phyloP scores from a whole-genome alignment of 345 rosid genomes.

The Streptanthus diversifolius region DNA sequence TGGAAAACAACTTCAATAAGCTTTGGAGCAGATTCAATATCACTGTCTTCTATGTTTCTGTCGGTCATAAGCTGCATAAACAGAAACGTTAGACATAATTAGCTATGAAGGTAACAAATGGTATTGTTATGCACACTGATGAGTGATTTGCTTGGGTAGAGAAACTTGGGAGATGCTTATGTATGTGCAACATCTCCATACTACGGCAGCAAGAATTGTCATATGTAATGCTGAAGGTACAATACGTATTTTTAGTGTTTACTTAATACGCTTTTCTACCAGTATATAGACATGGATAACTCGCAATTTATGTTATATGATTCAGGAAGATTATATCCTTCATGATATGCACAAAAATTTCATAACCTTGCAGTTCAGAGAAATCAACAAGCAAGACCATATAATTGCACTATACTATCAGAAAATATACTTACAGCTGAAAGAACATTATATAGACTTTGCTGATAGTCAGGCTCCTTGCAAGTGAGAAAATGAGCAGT shows the following conservation, averaged over 20 bases:
- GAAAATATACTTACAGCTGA: slow-evolving; percentile 69
- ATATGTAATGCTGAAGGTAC: slow-evolving; percentile 7
- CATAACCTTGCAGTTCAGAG: background rate
- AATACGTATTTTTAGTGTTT: background rate
- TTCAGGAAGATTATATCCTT: slow-evolving; percentile 11
- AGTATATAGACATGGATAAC: background rate
- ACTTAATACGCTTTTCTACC: slow-evolving; percentile 8
- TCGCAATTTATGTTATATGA: background rate
- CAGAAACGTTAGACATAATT: slow-evolving; percentile 16
- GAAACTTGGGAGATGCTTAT: slow-evolving; percentile 15
- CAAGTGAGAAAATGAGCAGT: slow-evolving; percentile 80
- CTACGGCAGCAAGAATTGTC: background rate
- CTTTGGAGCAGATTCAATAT: slow-evolving; percentile 95
- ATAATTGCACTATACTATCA: slow-evolving; percentile 6
- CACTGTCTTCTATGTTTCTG: slow-evolving; percentile 80
- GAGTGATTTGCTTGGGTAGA: background rate
- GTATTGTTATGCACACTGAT: background rate
- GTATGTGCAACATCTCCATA: slow-evolving; percentile 6
- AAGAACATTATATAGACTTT: slow-evolving; percentile 87
- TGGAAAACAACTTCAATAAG: slow-evolving; percentile 95
- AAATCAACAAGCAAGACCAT: slow-evolving; percentile 13
- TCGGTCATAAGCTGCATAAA: slow-evolving; percentile 72
- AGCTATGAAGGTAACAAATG: slow-evolving; percentile 12
- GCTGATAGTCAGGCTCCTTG: slow-evolving; percentile 96
- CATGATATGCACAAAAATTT: background rate